Conservation (phyloP, 1,284 basidiomycete genomes). For the Cerioporus squamosus region DNA sequence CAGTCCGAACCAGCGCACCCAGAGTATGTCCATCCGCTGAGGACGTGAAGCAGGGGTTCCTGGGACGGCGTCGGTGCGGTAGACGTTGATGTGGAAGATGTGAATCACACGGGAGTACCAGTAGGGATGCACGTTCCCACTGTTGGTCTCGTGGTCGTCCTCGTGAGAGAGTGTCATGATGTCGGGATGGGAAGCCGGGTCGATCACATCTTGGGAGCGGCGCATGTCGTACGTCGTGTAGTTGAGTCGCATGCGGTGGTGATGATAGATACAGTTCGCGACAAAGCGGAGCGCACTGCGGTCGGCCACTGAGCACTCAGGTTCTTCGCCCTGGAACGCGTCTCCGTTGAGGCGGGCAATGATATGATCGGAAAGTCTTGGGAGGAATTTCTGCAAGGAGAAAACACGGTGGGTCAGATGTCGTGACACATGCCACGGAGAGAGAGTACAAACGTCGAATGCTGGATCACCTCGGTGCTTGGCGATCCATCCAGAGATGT, state of each 20-base stretch:
- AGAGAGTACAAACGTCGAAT: neutral
- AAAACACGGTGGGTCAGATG: neutral
- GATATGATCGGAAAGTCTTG: neutral
- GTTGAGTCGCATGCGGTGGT: conserved; percentile 37
- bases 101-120: conserved; percentile 23
- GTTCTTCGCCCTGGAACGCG: conserved; percentile 16
- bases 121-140: conserved; percentile 18
- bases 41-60: neutral
- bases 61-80: neutral
- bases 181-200: conserved; percentile 34
- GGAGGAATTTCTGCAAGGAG: neutral
- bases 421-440: too few species aligned
- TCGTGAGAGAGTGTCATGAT: conserved; percentile 39
- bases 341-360: neutral
- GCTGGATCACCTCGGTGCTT: neutral
- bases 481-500: neutral
- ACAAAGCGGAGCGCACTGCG: conserved; percentile 3
- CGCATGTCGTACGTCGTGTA: conserved; percentile 49
- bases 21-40: conserved; percentile 35
- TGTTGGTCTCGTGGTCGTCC: neutral
- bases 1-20: conserved; percentile 34
- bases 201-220: conserved; percentile 41
- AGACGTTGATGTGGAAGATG: conserved; percentile 32
- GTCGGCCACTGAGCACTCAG: neutral
- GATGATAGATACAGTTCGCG: conserved; percentile 31